Evolutionary conservation across 768 basidiomycete species (phyloP), one percentile per base, ranked within the genome.

Genomic region (Xerocomellus chrysenteron): DNA sequence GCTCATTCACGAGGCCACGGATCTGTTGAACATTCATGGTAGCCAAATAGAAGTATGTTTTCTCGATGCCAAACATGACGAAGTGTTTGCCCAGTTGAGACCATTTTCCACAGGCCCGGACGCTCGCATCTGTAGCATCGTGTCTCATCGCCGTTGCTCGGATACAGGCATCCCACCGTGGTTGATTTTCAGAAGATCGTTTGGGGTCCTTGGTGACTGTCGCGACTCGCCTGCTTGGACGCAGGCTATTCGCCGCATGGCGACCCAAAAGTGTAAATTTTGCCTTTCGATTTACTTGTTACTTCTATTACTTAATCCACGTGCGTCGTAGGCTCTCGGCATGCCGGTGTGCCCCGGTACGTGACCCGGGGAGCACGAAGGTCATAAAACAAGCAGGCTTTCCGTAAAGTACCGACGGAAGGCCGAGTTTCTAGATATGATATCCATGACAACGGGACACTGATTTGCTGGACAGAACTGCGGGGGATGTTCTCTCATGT

Each of bases 371-470:
- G 10, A 41, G 36, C 26, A 5, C 32, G 17, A 26, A 30, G n/a
- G 2, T n/a, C 35, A 21, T 39, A 8, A 5, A 32, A 17, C 28
- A 5, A 24, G 35, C 33, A 47, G 24, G 8, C 35, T 11, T 35
- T 30, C 51, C 42, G 37, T 40, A 30, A 30, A 37, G 32, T 2
- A n/a, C 47, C 44, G 46, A 44, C 11, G 24, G 50, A 39, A 42
- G 4, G 26, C 44, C 28, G 41, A 41, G 14, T 39, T 24, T 26
- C 16, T 0, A 28, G 21, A 42, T 17, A 11, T 30, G 36, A 45
- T 52, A 24, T 59, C 57, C 59, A 55, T 60, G 44, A 36, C 47
- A 60, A 55, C 57, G 28, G n/a, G 16, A 24, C 19, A 10, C 24
- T n/a, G 8, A 14, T 41, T 39, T 46, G 4, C 28, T 21, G 21